Evolutionary conservation across 2,329 filamentous ascomycete species (phyloP), one percentile per base, ranked within the genome.

Genomic region (Atkinsonella hypoxylon): DNA sequence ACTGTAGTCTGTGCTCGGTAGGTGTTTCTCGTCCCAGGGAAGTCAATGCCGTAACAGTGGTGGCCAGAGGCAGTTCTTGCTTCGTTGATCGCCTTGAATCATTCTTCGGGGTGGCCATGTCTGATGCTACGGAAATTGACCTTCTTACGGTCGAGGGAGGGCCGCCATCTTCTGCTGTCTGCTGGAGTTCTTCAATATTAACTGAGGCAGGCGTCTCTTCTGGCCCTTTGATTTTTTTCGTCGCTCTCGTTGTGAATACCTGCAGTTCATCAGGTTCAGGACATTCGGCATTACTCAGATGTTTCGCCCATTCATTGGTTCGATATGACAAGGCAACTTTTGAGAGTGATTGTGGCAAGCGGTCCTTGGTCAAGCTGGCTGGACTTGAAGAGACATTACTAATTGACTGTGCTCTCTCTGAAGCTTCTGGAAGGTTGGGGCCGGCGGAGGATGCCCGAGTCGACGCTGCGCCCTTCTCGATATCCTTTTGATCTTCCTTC

Each of bases 251-350:
- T 7, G 51, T 47, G 55, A 75, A 61, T 4, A 79, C 61, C 22
- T 77, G 71, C 12, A 86, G 64, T 2, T 81, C 76, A 8, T 88
- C 83, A 0, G 77, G 66, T 45, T 82, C 77, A 1, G 89, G 89
- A 5, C 72, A 70, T 15, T 96, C 90, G 7, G 91, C 89, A 41
- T 78, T 71, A 55, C 82, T 81, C 11, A 95, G 74, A 64, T 95
- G 89, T 64, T 95, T 96, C 0, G 89, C 89, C 91, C 91, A 97
- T 68, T 97, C 91, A 56, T 95, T 95, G 1, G 89, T 96, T 51
- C 91, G 81, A 62, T 93, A 95, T 0, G 85, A 87, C 63, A 88
- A 72, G 1, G 89, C 85, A 9, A 95, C 78, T 54, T 80, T 83
- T 1, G 89, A 93, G 34, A 89, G 67, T 12, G 81, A 79, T n/a